Percentiles rank a stretch among this genome's conserved stretches.
Evolutionary conservation across 2,329 filamentous ascomycete species (phyloP).

Genomic region (Penicillium glabrum): DNA sequence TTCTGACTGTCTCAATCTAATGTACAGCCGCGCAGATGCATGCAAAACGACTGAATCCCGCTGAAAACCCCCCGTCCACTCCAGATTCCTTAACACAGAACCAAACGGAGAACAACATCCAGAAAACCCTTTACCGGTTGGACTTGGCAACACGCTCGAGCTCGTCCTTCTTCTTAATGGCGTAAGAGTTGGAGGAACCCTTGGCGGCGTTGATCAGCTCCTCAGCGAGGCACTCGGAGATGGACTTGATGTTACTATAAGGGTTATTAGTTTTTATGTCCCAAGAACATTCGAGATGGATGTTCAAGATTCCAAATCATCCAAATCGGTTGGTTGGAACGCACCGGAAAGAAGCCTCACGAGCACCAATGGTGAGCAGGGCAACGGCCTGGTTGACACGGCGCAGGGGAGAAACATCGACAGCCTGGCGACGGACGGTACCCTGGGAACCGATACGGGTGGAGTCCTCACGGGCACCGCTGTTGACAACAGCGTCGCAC

Average conservation of each 20-base stretch:
- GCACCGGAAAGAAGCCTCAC: slow-evolving; percentile 97
- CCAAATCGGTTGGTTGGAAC: background rate
- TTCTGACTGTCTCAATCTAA: slow-evolving; percentile 39
- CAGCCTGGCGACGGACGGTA: slow-evolving; percentile 99
- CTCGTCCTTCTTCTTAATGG: slow-evolving; percentile 99
- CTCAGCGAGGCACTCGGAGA: slow-evolving; percentile 91
- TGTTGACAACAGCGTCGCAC: slow-evolving; percentile 99
- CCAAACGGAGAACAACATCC: slow-evolving; percentile 38
- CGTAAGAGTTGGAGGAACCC: slow-evolving; percentile 99
- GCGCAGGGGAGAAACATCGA: slow-evolving; percentile 99
- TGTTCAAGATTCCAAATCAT: slow-evolving; percentile 20
- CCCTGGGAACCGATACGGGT: slow-evolving; percentile 99
- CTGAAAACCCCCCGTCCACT: slow-evolving; percentile 42
- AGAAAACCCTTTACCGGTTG: slow-evolving; percentile 83
- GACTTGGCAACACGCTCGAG: slow-evolving; percentile 99
- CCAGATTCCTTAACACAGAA: slow-evolving; percentile 41
- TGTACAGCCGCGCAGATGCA: slow-evolving; percentile 43
- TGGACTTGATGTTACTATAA: slow-evolving; percentile 86
- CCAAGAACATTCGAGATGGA: background rate
- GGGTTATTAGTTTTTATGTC: background rate
- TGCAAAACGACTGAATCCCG: slow-evolving; percentile 44
- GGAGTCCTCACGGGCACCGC: slow-evolving; percentile 98
- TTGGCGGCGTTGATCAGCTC: slow-evolving; percentile 99
- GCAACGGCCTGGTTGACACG: slow-evolving; percentile 99
- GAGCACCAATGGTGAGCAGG: slow-evolving; percentile 97